Base-by-base conservation (phyloP, 345 rosid genomes). In the Boechera divaricarpa region DNA sequence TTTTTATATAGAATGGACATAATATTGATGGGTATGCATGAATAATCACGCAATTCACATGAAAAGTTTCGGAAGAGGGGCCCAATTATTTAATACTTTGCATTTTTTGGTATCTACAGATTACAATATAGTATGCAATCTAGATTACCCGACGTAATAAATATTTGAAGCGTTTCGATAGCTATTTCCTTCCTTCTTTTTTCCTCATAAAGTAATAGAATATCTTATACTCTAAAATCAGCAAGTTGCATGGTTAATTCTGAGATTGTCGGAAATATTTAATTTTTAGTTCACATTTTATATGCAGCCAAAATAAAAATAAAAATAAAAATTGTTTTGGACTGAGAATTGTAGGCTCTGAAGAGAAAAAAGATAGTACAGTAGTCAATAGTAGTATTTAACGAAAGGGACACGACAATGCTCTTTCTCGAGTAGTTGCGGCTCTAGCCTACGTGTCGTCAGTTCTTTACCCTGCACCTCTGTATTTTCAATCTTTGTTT, bases 371-470 rank as follows among this genome's bases (percentile, higher is more conserved):
- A 16, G 16, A 16, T 16, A 16, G 16, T 16, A 16, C 16, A 16
- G 16, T 16, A 16, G 16, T 16, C 16, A 16, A 16, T 16, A 16
- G 16, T 16, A 16, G 76, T 72, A 65, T 48, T 38, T 38, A 66
- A 54, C 16, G 77, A 78, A 79, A 67, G 78, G 52, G 82, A 79
- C 78, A 73, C 70, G 63, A 73, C 82, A 26, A 28, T 78, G 77
- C 65, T 79, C 78, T 67, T 67, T 79, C 78, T 79, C 74, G 70
- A 79, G 78, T 79, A 73, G 69, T 79, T 79, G 78, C 82, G 82
- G 82, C 82, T 79, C 35, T 67, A 58, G 59, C 58, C 52, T 73
- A 52, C 82, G 78, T 73, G 77, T 73, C 80, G 75, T 70, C 77
- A 21, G 54, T 60, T 72, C 38, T 51, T 49, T 71, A 36, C n/a